These are phyloP conservation scores for Yamadazyma tumulicola DNA, from an alignment of 805 yeast genomes.

Conservation along the genomic window DNA sequence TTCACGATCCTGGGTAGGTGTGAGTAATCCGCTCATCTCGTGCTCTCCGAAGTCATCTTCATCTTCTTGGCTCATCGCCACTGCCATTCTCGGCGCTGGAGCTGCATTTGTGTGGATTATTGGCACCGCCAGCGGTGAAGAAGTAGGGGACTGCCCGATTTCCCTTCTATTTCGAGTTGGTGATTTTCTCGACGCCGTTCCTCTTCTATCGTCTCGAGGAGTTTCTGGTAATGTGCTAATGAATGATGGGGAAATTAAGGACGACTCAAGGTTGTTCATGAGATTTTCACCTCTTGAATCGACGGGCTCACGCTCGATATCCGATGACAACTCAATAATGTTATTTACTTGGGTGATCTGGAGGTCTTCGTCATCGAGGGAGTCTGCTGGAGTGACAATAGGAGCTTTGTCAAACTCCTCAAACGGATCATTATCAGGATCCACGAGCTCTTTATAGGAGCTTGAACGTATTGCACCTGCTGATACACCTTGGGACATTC, in stretches of 20 bases:
- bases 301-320: no score
- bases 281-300: no score
- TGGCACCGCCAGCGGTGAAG: background rate
- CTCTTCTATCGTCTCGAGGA: no score
- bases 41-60: constrained; percentile 35
- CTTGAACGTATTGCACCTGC: background rate
- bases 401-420: constrained; percentile 8
- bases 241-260: background rate
- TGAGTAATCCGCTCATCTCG: constrained; percentile 31
- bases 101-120: background rate
- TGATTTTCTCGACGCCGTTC: no score
- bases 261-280: background rate
- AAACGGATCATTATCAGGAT: constrained; percentile 9
- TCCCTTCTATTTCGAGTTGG: no score
- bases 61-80: constrained; percentile 3
- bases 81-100: background rate
- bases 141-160: no score
- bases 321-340: background rate
- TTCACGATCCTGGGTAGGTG: constrained; percentile 31
- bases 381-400: background rate
- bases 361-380: constrained; percentile 1
- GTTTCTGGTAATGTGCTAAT: no score
- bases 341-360: background rate
- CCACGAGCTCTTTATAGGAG: constrained; percentile 6
- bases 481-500: no score